phyloP scores from a whole-genome alignment of 306 rosid species.

The Castanopsis chinensis region DNA sequence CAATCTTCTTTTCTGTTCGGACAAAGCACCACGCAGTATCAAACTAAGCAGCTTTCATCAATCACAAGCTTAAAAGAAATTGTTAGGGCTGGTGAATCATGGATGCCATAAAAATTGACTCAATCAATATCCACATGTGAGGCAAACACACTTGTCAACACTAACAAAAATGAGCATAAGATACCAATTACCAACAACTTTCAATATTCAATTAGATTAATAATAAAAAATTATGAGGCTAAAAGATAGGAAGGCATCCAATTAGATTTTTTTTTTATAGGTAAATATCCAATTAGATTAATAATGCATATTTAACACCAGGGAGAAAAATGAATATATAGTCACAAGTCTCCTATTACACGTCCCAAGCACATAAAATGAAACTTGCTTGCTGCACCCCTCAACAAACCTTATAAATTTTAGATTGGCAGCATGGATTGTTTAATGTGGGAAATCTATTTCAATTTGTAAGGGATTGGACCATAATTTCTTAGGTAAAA shows the following conservation, averaged over 20 bases:
- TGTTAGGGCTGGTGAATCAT: background rate
- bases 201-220: background rate
- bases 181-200: background rate
- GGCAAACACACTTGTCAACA: background rate
- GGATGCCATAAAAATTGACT: background rate
- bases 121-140: background rate
- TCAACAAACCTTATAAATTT: background rate
- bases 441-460: background rate
- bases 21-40: slow-evolving; percentile 19
- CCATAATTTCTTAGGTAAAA: background rate
- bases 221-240: background rate
- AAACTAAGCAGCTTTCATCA: slow-evolving; percentile 21
- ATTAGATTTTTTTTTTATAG: background rate
- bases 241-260: background rate
- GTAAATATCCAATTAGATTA: background rate
- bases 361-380: background rate
- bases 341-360: background rate
- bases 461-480: background rate
- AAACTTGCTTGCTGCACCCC: background rate
- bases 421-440: background rate
- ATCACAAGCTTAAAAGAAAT: slow-evolving; percentile 3
- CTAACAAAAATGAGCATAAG: background rate
- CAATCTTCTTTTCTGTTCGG: slow-evolving; percentile 82
- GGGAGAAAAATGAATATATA: background rate
- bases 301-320: background rate